These are phyloP conservation scores for Drechslerella dactyloides DNA, from an alignment of 2,329 filamentous ascomycete genomes.

Conservation along the genomic window DNA sequence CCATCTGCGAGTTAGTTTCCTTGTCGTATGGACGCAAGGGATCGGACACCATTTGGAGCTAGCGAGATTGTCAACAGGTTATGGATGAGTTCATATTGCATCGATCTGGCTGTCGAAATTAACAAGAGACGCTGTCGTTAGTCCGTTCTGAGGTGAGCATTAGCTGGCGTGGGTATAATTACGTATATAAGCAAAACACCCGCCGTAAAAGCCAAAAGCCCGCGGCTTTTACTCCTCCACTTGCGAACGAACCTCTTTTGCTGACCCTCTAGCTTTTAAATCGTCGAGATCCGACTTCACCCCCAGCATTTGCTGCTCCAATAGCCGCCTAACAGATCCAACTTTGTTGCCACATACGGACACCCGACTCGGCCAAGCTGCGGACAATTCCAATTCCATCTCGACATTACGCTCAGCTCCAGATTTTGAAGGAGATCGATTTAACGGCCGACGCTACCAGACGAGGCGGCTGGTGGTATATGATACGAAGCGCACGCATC, in stretches of 20 bases:
- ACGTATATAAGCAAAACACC: slow-evolving; percentile 50
- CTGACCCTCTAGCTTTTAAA: slow-evolving; percentile 8
- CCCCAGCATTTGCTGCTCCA: neutral
- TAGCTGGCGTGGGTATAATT: slow-evolving; percentile 18
- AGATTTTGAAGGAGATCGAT: neutral
- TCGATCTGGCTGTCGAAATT: slow-evolving; percentile 44
- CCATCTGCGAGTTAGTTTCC: slow-evolving; percentile 11
- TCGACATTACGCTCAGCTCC: neutral
- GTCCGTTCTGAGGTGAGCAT: neutral
- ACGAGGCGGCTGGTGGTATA: no score
- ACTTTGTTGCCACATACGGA: slow-evolving; percentile 2
- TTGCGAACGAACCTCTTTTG: slow-evolving; percentile 22
- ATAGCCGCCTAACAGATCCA: neutral
- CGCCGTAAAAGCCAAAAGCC: slow-evolving; percentile 51
- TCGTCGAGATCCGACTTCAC: slow-evolving; percentile 6
- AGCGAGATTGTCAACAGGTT: slow-evolving; percentile 30
- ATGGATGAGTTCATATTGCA: slow-evolving; percentile 48
- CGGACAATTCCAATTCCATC: neutral
- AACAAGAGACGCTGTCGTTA: slow-evolving; percentile 1
- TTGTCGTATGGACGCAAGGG: slow-evolving; percentile 39
- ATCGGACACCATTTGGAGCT: slow-evolving; percentile 38
- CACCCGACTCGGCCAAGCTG: neutral
- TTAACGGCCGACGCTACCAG: neutral
- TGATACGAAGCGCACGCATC: neutral
- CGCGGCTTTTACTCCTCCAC: slow-evolving; percentile 47